A percentile compares a stretch with the other conserved stretches of the same genome.
Evolutionary conservation across 352 stramenopile species (phyloP).

Genomic region (Phytophthora colocasiae): DNA sequence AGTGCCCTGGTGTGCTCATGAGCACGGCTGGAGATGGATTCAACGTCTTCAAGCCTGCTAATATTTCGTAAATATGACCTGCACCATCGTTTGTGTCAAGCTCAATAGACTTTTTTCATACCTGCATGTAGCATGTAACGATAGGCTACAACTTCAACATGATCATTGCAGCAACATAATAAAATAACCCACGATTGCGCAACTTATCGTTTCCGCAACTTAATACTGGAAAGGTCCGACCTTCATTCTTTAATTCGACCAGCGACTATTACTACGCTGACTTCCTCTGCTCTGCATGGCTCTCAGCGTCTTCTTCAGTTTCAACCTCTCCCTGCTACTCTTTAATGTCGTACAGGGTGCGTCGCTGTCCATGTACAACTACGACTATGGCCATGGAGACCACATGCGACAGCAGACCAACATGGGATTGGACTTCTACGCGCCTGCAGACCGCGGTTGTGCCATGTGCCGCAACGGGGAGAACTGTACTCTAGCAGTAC

Average conservation of each 20-base stretch:
- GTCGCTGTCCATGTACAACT: slow-evolving; percentile 25
- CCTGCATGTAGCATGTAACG: background rate
- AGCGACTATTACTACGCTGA: slow-evolving; percentile 3
- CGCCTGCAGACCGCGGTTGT: slow-evolving; percentile 54
- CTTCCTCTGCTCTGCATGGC: slow-evolving; percentile 3
- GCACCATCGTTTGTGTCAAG: slow-evolving; percentile 23
- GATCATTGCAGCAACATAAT: slow-evolving; percentile 2
- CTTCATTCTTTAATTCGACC: background rate
- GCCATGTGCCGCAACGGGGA: slow-evolving; percentile 59
- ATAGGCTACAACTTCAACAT: background rate
- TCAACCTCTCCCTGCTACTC: slow-evolving; percentile 12
- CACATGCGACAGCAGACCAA: slow-evolving; percentile 35
- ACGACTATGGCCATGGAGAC: slow-evolving; percentile 19
- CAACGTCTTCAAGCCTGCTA: slow-evolving; percentile 98
- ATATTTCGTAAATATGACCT: slow-evolving; percentile 86
- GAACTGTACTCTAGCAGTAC: slow-evolving; percentile 73
- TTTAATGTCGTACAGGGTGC: slow-evolving; percentile 4
- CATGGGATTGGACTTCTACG: slow-evolving; percentile 44
- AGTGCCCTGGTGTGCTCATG: slow-evolving; percentile 97
- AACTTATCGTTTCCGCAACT: slow-evolving; percentile 5
- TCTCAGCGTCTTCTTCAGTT: background rate
- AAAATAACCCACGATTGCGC: background rate
- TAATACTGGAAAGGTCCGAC: slow-evolving; percentile 6
- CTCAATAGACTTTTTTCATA: slow-evolving; percentile 21
- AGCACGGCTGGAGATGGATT: slow-evolving; percentile 97